These are phyloP conservation scores for Solanum medicagineum DNA, from an alignment of 257 asterid species.

Conservation along the genomic window DNA sequence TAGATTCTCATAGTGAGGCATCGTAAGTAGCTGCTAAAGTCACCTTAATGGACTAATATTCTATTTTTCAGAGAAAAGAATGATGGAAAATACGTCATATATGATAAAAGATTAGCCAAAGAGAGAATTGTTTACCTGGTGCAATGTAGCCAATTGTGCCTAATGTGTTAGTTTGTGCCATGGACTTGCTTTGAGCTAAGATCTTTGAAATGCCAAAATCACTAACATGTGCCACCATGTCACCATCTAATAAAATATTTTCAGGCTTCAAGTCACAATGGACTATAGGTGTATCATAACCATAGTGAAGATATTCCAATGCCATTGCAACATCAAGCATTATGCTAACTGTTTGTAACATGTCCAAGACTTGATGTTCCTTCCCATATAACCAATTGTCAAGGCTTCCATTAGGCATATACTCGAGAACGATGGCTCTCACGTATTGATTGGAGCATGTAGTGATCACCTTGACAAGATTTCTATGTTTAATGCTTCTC, in stretches of 20 bases:
- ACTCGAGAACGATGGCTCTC: constrained; percentile 19
- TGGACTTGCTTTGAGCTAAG: neutral
- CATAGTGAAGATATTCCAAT: constrained; percentile 24
- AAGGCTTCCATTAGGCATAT: constrained; percentile 31
- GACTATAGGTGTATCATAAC: constrained; percentile 13
- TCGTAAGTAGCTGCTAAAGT: neutral
- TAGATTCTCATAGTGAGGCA: neutral
- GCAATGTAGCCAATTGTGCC: constrained; percentile 32
- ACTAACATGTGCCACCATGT: constrained; percentile 26
- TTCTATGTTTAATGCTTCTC: constrained; percentile 19
- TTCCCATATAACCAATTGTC: constrained; percentile 12
- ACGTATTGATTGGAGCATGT: constrained; percentile 10
- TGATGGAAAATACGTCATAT: neutral
- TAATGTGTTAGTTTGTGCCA: constrained; percentile 15
- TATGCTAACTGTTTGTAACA: constrained; percentile 8
- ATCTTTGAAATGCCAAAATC: constrained; percentile 36
- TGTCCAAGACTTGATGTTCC: neutral
- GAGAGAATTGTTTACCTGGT: constrained; percentile 11
- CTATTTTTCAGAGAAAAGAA: neutral
- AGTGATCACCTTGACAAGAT: constrained; percentile 24
- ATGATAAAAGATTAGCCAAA: neutral
- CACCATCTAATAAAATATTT: constrained; percentile 21
- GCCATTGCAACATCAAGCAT: constrained; percentile 30
- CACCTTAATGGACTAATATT: neutral
- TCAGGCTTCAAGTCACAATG: constrained; percentile 29